These are phyloP conservation scores for Irpex rosettiformis DNA, from an alignment of 1,284 basidiomycete species.

Conservation along the genomic window DNA sequence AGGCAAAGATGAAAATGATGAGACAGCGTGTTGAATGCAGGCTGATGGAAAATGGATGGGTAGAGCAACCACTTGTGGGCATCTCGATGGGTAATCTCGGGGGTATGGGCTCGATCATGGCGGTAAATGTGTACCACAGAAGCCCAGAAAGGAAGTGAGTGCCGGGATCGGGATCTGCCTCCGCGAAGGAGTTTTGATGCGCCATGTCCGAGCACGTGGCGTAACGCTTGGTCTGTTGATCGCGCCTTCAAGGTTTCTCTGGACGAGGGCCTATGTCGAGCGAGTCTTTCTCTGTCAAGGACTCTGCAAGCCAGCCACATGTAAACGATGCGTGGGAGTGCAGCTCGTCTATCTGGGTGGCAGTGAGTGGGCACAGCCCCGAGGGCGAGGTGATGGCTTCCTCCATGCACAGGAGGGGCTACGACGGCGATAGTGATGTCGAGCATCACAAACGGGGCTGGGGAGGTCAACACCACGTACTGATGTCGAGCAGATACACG, in stretches of 20 bases:
- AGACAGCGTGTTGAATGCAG: no score
- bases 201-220: slow-evolving; percentile 3
- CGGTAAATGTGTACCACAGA: not conserved
- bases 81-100: no score
- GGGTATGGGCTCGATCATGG: no score
- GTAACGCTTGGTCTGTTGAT: not conserved
- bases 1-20: no score
- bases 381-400: not conserved
- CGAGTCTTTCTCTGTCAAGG: no score
- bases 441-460: not conserved
- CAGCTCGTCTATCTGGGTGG: not conserved
- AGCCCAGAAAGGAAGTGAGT: slow-evolving; percentile 9
- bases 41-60: no score
- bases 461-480: not conserved
- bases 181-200: slow-evolving; percentile 9
- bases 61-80: no score
- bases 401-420: not conserved
- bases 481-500: slow-evolving; percentile 27
- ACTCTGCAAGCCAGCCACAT: not conserved
- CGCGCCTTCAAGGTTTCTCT: not conserved
- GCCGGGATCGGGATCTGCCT: slow-evolving; percentile 14
- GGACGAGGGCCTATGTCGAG: no score
- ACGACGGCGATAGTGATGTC: not conserved
- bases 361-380: not conserved
- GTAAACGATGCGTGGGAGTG: not conserved